These are phyloP conservation scores for Zygotorulaspora florentina DNA, from an alignment of 805 yeast genomes.

Conservation along the genomic window DNA sequence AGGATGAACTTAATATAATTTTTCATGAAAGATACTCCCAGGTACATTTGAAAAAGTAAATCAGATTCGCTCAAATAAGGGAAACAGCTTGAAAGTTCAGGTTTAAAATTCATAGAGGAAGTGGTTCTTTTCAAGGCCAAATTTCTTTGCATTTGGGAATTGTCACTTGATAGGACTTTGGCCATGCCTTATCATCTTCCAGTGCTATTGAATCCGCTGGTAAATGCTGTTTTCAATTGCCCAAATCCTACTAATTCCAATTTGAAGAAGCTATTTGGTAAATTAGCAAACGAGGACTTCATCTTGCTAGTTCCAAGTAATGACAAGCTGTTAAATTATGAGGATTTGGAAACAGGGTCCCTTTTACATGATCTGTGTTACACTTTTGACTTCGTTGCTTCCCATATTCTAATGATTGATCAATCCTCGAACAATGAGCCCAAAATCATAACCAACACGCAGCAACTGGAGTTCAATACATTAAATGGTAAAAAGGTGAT, in stretches of 20 bases:
- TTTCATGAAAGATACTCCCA: background rate
- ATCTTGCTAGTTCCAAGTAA: constrained; percentile 64
- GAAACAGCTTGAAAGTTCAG: constrained; percentile 4
- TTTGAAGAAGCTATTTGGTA: constrained; percentile 43
- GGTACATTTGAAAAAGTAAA: background rate
- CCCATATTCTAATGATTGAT: constrained; percentile 52
- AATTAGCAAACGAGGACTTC: constrained; percentile 48
- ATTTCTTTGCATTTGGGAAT: background rate
- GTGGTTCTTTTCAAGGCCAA: background rate
- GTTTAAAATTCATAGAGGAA: background rate
- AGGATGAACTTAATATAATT: background rate
- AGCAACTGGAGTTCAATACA: constrained; percentile 44
- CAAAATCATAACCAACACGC: constrained; percentile 23
- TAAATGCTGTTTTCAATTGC: constrained; percentile 64
- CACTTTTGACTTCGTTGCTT: constrained; percentile 54
- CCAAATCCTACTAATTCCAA: constrained; percentile 48
- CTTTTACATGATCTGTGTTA: constrained; percentile 51
- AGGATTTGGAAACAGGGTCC: constrained; percentile 38
- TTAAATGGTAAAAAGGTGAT: constrained; percentile 52
- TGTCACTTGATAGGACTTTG: background rate
- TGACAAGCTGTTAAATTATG: constrained; percentile 39
- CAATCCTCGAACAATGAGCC: constrained; percentile 10
- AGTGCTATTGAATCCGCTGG: constrained; percentile 54
- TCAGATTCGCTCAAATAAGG: constrained; percentile 1
- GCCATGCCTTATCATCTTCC: constrained; percentile 43